Conservation (phyloP, 495 filamentous ascomycete genomes). For the Lineolata rhizophorae region DNA sequence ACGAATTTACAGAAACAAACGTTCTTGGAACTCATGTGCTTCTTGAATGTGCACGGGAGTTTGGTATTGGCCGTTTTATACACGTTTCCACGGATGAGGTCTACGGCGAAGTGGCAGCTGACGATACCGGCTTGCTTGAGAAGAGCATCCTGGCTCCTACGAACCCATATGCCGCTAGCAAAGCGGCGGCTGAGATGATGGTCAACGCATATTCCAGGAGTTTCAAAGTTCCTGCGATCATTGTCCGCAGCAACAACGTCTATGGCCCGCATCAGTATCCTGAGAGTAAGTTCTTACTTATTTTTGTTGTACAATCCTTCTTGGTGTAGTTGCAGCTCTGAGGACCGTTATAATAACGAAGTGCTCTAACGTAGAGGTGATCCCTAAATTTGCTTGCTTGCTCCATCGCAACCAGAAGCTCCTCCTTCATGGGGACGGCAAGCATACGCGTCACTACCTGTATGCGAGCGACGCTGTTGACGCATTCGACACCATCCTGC, state of each 20-base stretch:
- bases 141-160: slow-evolving; percentile 39
- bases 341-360: no score
- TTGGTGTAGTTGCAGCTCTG: slow-evolving; percentile 7
- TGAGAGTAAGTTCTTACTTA: slow-evolving; percentile 49
- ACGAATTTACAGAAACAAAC: slow-evolving; percentile 46
- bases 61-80: slow-evolving; percentile 41
- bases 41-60: slow-evolving; percentile 41
- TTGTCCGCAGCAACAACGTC: slow-evolving; percentile 57
- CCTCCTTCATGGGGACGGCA: slow-evolving; percentile 47
- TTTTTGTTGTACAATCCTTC: neutral
- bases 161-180: slow-evolving; percentile 59
- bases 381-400: slow-evolving; percentile 48
- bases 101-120: slow-evolving; percentile 47
- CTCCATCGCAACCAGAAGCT: slow-evolving; percentile 34
- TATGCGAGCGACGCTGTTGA: slow-evolving; percentile 55
- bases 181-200: slow-evolving; percentile 63
- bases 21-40: slow-evolving; percentile 54
- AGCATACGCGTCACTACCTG: slow-evolving; percentile 43
- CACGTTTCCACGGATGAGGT: slow-evolving; percentile 62
- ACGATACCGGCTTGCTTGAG: slow-evolving; percentile 37
- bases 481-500: slow-evolving; percentile 55
- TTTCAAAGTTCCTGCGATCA: slow-evolving; percentile 47
- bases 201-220: slow-evolving; percentile 53
- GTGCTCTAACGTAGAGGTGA: slow-evolving; percentile 45
- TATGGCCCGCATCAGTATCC: slow-evolving; percentile 63